Evolutionary conservation across 345 rosid species (phyloP), one percentile per base, ranked within the genome.

Genomic region (Clausena lansium): DNA sequence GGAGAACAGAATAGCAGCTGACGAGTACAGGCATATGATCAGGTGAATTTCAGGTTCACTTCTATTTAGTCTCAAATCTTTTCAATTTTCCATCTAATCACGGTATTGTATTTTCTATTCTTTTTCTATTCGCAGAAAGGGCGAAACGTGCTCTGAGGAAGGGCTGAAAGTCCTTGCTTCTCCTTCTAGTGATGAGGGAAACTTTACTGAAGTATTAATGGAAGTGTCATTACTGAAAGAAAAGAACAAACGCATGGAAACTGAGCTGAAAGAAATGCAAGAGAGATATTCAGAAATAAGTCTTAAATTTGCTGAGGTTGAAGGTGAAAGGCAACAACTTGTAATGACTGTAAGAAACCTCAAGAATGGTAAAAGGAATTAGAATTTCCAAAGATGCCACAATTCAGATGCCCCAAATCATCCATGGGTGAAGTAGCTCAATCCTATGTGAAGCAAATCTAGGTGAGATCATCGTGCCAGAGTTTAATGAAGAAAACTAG

Each of bases 291-390:
- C 98, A 73, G 98, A 92, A 84, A 89, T 90, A 78, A 93, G 99
- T 77, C 91, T 97, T 77, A 90, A 82, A 81, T 96, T 92, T 81
- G 99, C 98, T 74, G 95, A 89, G 82, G 99, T 94, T 10, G 98
- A 97, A 91, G 92, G 98, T 24, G 97, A 94, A 86, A 88, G 99
- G 82, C 97, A 94, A 70, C 86, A 87, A 83, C 97, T 97, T 78
- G 93, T 91, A 63, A 94, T 97, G 98, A 88, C 91, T 4, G 84
- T 91, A 70, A 79, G 94, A 63, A 93, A 91, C 84, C 91, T 90
- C 65, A 91, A 91, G 86, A 97, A 89, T 75, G 86, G 90, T 70
- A 92, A 86, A 87, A 91, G 87, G 82, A 83, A 81, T 57, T 90
- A 88, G 84, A 78, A 65, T 82, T 59, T 55, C 45, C 74, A 41